Base-by-base conservation (phyloP, 2,329 filamentous ascomycete species). In the Truncatella angustata region DNA sequence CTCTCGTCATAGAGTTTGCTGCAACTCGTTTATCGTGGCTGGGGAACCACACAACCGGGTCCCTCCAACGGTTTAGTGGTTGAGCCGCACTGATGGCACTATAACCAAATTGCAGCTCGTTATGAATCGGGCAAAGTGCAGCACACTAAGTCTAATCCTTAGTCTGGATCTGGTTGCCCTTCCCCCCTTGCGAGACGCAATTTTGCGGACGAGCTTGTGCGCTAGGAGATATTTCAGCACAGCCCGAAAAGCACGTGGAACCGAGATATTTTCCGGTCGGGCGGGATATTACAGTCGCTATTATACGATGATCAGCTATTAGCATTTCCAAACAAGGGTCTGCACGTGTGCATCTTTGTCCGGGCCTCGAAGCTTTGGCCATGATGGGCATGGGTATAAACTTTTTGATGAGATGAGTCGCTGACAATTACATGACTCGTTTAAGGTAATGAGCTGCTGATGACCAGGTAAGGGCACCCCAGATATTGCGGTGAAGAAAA, bases 231-330 rank as follows among this genome's bases (percentile, higher is more conserved):
- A 20, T 12, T 39, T 39, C 18, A n/a, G 16, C 18, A 12, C 36
- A 9, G 36, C 36, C 36, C 36, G n/a, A 32, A 28, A 44, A 32
- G 28, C 43, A 46, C 43, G 43, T 46, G 43, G 43, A 28, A 35
- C 30, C 43, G 43, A 32, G 43, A 46, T 46, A 46, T 46, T 46
- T 46, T 46, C 43, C 43, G 43, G 43, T 35, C 43, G 43, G 40
- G 43, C 43, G 43, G 43, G 43, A 46, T 46, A 46, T 34, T 46
- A 46, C 43, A 18, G 9, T 20, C 20, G 26, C 26, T 46, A 46
- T 46, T 46, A 46, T 46, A 46, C 30, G 40, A 44, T 23, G 40
- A 44, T 44, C 40, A 23, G 24, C 40, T 44, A 44, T 44, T 24
- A 44, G 11, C 40, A 44, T 44, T 44, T n/a, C 40, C 40, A 21